phyloP scores from a whole-genome alignment of 768 basidiomycete species.

The Lactifluus pinguis region DNA sequence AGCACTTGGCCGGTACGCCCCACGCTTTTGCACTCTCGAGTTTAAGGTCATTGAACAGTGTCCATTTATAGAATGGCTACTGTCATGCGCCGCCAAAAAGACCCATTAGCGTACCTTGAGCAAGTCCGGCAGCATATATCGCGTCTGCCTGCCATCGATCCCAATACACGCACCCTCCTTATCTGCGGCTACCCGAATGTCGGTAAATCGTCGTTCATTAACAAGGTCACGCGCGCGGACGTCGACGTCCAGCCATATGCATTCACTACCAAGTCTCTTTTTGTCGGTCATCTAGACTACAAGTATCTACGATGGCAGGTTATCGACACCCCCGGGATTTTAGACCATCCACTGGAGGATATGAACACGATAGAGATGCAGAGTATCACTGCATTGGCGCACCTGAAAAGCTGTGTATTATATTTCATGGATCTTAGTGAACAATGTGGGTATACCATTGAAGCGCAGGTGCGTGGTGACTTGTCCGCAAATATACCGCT shows the following conservation, averaged over 20 bases:
- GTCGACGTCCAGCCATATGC: slow-evolving; percentile 99
- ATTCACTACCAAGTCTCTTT: slow-evolving; percentile 97
- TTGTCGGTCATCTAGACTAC: slow-evolving; percentile 98
- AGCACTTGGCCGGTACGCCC: slow-evolving; percentile 84
- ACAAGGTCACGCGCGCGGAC: slow-evolving; percentile 98
- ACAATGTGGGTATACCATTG: slow-evolving; percentile 95
- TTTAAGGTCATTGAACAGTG: slow-evolving; percentile 1
- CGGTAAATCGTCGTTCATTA: slow-evolving; percentile 98
- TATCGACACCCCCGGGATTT: slow-evolving; percentile 96
- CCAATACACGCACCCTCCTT: slow-evolving; percentile 93
- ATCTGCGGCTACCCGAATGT: slow-evolving; percentile 99
- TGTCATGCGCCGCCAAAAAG: slow-evolving; percentile 97
- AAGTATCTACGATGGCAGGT: slow-evolving; percentile 99
- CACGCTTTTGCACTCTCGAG: not conserved
- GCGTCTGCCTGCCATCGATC: slow-evolving; percentile 96
- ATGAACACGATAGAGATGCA: slow-evolving; percentile 99
- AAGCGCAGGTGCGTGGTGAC: slow-evolving; percentile 68
- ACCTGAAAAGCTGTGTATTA: slow-evolving; percentile 86
- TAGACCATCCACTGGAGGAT: slow-evolving; percentile 97
- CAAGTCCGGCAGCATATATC: slow-evolving; percentile 99
- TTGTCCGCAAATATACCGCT: not conserved
- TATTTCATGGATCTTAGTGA: slow-evolving; percentile 99
- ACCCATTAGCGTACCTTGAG: slow-evolving; percentile 95
- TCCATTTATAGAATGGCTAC: slow-evolving; percentile 82
- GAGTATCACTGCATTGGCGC: slow-evolving; percentile 95